Evolutionary conservation across 2,329 filamentous ascomycete species (phyloP), one percentile per base, ranked within the genome.

Genomic region (Coleophoma crateriformis): DNA sequence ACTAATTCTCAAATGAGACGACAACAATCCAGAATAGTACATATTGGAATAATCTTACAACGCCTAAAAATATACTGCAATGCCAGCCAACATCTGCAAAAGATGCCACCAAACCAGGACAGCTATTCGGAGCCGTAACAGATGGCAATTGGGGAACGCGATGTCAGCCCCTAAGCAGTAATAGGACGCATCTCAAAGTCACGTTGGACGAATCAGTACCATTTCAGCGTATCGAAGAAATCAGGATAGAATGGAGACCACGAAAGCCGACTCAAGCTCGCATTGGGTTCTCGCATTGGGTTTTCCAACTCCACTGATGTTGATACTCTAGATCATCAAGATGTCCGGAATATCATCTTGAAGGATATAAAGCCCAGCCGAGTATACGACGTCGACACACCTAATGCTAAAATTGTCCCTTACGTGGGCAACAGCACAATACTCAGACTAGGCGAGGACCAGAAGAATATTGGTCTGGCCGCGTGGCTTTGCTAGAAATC

Each of bases 61-160:
- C 78, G 2, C 59, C 69, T 0, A 74, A 74, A 8, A 85, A 86
- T 59, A 71, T 85, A 34, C 70, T 77, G 0, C 82, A 87, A 66
- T 86, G 83, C 61, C 71, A 68, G 15, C 68, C 75, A 2, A 71
- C 75, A 1, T 61, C 60, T 38, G 76, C 76, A 1, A 61, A 69
- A 1, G 59, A 70, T 27, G 59, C 62, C 1, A 77, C 71, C 57
- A 65, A 72, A 33, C 74, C 78, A 0, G 84, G 82, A n/a, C 82
- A 86, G 62, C 84, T 85, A 64, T 80, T 82, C 0, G 72, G 84
- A 48, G 73, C 76, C 0, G 81, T 80, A 3, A 75, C 84, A 46
- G 84, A 87, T 58, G 84, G 84, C 45, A 79, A 80, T 6, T 68
- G 76, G 4, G 79, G 75, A 33, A 87, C 83, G 0, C 79, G 78